Evolutionary conservation across 1,139 yeast genomes (phyloP), one percentile per base, ranked within the genome.

Genomic region (Magnusiomyces ingens): DNA sequence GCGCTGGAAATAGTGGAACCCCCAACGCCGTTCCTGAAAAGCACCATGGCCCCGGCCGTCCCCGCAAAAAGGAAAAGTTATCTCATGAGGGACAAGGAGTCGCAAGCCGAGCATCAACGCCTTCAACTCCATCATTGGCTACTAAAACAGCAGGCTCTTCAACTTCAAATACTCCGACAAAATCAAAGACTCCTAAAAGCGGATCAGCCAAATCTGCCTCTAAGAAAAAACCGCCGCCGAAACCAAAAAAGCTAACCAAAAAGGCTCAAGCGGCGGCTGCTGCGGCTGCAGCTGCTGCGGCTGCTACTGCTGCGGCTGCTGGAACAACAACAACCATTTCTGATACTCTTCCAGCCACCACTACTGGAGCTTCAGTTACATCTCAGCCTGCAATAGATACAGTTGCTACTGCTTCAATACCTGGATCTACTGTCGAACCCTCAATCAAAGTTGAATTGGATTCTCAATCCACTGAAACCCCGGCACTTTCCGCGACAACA

Each of bases 241-340:
- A 49, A 21, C 48, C 22, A 44, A 45, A 40, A 44, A 37, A 48
- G 32, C 29, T 47, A 21, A 32, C 48, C 49, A 52, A 51, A 37
- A 42, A 48, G 21, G 42, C 22, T 15, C 32, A 26, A n/a, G 48
- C 29, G 12, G 48, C 48, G 0, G 93, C 88, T n/a, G 48, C 48
- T 1, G 36, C 37, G 19, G 49, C 29, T 36, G 36, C 52, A 15
- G 21, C 36, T 4, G 47, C 32, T 5, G 32, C 32, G 32, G 8
- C 32, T 5, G 4, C 32, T 5, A 5, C 32, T 26, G 8, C 32
- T 26, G 32, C 32, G 8, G 4, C 32, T 8, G 32, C 32, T 8
- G 8, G 8, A 26, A 26, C 32, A 26, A 8, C 4, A 26, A 26
- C 32, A 26, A 26, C 32, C 4, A 26, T 8, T 26, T 26, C 32